These are phyloP conservation scores for Phialocephala subalpina DNA, from an alignment of 2,329 filamentous ascomycete genomes.

Conservation along the genomic window DNA sequence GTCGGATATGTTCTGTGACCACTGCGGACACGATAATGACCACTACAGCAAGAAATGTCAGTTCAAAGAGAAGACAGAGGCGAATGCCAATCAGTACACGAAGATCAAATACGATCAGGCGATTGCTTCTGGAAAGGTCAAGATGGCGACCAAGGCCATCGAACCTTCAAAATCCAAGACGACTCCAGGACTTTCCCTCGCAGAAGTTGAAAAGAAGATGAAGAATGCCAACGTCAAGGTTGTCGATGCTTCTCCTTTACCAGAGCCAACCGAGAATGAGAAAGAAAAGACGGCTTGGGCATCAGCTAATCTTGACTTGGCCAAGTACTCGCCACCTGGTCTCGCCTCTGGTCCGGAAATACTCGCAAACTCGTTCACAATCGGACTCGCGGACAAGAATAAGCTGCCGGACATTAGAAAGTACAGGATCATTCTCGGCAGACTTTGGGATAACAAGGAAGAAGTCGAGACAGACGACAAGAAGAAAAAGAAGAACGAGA, in stretches of 20 bases:
- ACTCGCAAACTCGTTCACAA: too few relatives aligned
- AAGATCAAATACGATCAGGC: background rate
- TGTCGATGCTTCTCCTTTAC: too few relatives aligned
- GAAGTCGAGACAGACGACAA: too few relatives aligned
- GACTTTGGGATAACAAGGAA: too few relatives aligned
- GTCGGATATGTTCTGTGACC: background rate
- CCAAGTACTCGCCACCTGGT: too few relatives aligned
- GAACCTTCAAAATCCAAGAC: background rate
- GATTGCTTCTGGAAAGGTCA: background rate
- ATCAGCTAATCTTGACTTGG: too few relatives aligned
- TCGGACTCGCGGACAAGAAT: too few relatives aligned
- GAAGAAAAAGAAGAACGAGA: background rate
- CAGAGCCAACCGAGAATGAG: too few relatives aligned
- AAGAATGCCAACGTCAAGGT: background rate
- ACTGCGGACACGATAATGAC: slow-evolving; percentile 1
- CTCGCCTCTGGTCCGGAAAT: too few relatives aligned
- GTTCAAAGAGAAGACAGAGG: background rate
- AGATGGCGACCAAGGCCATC: background rate
- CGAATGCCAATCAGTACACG: background rate
- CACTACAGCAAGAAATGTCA: background rate
- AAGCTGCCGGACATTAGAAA: background rate
- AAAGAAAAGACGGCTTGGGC: too few relatives aligned
- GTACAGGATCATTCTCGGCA: background rate
- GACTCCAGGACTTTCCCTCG: background rate
- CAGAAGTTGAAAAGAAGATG: background rate